Evolutionary conservation across 1,139 yeast genomes (phyloP), one percentile per base, ranked within the genome.

Genomic region (Geotrichum europaeum): DNA sequence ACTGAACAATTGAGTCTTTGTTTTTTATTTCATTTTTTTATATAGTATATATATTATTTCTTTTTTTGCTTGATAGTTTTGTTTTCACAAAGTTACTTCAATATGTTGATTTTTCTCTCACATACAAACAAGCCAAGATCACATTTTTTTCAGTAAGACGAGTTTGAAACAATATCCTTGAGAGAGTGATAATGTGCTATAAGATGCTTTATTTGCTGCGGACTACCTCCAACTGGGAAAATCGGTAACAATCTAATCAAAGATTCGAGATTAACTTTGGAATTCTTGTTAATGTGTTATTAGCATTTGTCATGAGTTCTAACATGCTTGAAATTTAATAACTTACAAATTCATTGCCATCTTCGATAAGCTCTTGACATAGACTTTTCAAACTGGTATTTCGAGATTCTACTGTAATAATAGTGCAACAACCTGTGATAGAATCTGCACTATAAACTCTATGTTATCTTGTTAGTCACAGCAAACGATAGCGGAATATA

Each of bases 371-470:
- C 25, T 40, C 53, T 13, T 50, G 51, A 13, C 55, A 30, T 2
- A 55, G 12, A n/a, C 40, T 52, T 36, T 43, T 59, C 30, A 59
- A 34, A 7, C 56, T 55, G 0, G 61, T 59, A 30, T 59, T 55
- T 47, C 59, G 30, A n/a, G 61, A 59, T 18, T 59, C 58, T 5
- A 59, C 61, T 6, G 51, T 43, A 2, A 59, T 24, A 3, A 52
- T 53, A 6, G 59, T 55, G 47, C 59, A 55, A 18, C 61, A 59
- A 4, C 58, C 56, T 9, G 61, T 50, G 7, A 58, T 28, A 13
- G 59, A 51, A 55, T 59, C 61, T 10, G 59, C 58, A 6, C 13
- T 30, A 45, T 51, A 59, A 1, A 59, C 57, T 28, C 61, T 59
- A 51, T 15, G 20, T 18, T 9, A 5, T 40, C 10, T 45, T 12